Percentiles rank a stretch among this genome's conserved stretches.
Evolutionary conservation across 257 asterid species (phyloP).

Genomic region (Lycium barbarum): DNA sequence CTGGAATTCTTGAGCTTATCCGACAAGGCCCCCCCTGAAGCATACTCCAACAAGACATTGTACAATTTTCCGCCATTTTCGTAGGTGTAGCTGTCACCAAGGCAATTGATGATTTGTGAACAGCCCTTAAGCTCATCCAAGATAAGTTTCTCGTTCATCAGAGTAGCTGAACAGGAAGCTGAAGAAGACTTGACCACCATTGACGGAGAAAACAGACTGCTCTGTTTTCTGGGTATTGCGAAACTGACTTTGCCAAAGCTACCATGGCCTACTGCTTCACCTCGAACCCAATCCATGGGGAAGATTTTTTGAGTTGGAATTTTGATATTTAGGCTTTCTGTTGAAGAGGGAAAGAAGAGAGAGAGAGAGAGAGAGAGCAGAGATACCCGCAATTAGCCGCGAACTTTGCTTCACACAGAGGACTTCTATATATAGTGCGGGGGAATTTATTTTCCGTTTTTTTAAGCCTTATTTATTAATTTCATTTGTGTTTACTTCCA

Average conservation of each 20-base stretch:
- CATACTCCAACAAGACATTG: constrained; percentile 80
- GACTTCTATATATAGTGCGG: constrained; percentile 42
- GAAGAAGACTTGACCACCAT: constrained; percentile 82
- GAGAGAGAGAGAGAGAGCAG: constrained; percentile 29
- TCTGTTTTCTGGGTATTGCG: constrained; percentile 47
- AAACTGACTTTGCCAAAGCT: constrained; percentile 75
- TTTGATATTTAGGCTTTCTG: not conserved
- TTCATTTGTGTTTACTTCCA: too few relatives aligned
- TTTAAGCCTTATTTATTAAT: not conserved
- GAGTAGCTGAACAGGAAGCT: constrained; percentile 49
- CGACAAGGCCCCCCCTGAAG: constrained; percentile 69
- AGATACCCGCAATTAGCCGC: constrained; percentile 26
- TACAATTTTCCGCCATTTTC: constrained; percentile 80
- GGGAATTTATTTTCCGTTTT: not conserved
- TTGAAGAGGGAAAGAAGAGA: not conserved
- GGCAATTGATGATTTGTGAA: constrained; percentile 67
- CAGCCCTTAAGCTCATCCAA: constrained; percentile 63
- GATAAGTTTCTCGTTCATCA: constrained; percentile 59
- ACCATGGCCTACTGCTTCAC: constrained; percentile 72
- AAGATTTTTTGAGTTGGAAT: too few relatives aligned
- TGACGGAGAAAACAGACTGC: not conserved
- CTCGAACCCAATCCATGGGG: constrained; percentile 94
- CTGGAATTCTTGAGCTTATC: constrained; percentile 50
- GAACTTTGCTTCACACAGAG: not conserved
- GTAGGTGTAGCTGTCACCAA: constrained; percentile 58